Evolutionary conservation across 2,329 filamentous ascomycete species (phyloP).

Genomic region (Leptosphaerulina australis): DNA sequence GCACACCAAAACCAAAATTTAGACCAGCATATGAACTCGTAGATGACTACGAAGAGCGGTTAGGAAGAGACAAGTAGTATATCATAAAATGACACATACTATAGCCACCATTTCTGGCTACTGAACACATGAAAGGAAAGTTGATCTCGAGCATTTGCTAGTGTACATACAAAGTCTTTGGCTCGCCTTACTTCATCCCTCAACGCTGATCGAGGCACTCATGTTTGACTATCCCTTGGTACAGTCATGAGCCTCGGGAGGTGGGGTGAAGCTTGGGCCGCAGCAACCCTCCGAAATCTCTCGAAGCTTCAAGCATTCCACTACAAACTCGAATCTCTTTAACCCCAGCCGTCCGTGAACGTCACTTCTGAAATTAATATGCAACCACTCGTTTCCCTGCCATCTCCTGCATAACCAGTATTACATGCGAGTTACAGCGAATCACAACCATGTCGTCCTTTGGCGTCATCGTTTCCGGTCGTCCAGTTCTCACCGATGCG

Average conservation of each 20-base stretch:
- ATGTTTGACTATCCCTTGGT: neutral
- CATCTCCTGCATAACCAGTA: neutral
- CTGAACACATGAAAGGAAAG: neutral
- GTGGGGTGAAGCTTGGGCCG: constrained; percentile 18
- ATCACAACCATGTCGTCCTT: constrained; percentile 56
- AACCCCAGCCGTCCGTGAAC: neutral
- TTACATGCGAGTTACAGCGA: neutral
- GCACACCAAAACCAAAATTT: constrained; percentile 35
- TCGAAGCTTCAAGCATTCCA: constrained; percentile 15
- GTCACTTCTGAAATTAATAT: neutral
- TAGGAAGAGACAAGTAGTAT: constrained; percentile 42
- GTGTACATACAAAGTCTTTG: no score
- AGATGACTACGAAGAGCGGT: constrained; percentile 49
- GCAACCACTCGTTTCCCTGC: neutral
- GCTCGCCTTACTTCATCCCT: neutral
- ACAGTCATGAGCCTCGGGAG: constrained; percentile 2
- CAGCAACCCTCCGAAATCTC: constrained; percentile 9
- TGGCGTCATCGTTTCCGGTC: constrained; percentile 65
- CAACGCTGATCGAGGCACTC: neutral
- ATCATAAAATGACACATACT: neutral
- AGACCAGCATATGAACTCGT: constrained; percentile 50
- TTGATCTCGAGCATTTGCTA: no score
- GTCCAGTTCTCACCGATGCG: constrained; percentile 65
- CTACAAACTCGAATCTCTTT: neutral
- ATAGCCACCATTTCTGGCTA: neutral